Conservation (phyloP, 208 protist genomes). For the Trypanosoma lewisi region DNA sequence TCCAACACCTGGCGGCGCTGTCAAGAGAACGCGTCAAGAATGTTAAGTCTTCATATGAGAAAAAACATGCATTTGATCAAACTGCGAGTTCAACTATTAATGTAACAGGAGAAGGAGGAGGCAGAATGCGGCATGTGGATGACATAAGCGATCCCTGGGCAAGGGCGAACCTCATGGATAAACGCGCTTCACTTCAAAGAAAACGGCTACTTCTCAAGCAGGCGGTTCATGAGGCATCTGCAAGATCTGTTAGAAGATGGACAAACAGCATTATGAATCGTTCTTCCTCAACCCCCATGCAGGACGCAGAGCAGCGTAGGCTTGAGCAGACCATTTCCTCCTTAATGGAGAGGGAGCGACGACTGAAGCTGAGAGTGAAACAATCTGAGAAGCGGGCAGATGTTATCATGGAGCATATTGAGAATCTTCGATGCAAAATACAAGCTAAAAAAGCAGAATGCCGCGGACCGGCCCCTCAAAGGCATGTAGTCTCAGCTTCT, state of each 20-base stretch:
- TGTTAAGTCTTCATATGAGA: neutral
- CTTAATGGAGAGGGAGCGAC: neutral
- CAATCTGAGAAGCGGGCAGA: neutral
- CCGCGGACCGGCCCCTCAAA: too few relatives aligned
- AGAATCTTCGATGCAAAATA: neutral
- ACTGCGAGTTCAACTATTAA: neutral
- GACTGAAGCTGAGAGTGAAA: neutral
- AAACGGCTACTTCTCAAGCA: constrained; percentile 1
- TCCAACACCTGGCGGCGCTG: neutral
- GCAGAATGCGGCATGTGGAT: neutral
- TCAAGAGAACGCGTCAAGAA: neutral
- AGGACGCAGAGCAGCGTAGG: neutral
- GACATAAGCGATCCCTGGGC: neutral
- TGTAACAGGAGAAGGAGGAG: neutral
- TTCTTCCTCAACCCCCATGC: neutral
- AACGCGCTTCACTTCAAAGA: constrained; percentile 1
- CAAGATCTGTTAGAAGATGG: neutral
- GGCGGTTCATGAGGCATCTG: constrained; percentile 4
- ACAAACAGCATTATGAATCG: neutral
- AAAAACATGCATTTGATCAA: too few relatives aligned
- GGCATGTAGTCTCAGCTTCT: neutral
- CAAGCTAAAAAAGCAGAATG: neutral
- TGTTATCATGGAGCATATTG: neutral
- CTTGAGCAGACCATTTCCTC: neutral
- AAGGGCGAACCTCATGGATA: neutral